Conservation (phyloP, 306 rosid genomes). For the Herpetospermum pedunculosum region DNA sequence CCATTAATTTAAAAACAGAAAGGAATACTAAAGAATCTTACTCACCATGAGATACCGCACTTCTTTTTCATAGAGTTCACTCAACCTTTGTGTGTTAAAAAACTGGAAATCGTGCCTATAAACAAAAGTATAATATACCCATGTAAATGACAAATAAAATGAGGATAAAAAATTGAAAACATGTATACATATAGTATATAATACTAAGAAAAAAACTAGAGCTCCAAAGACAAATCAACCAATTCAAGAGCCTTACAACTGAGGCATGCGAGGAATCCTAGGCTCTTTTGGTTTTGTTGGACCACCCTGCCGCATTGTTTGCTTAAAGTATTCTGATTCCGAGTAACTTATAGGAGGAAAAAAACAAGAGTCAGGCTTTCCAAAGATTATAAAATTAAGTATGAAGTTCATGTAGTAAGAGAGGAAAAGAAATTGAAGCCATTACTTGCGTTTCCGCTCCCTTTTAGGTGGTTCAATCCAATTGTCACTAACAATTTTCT, state of each 20-base stretch:
- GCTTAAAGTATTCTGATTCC: slow-evolving; percentile 91
- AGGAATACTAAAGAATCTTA: neutral
- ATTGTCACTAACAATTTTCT: slow-evolving; percentile 87
- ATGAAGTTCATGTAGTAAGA: slow-evolving; percentile 2
- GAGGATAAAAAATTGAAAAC: neutral
- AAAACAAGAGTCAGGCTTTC: slow-evolving; percentile 9
- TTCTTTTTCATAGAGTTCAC: slow-evolving; percentile 95
- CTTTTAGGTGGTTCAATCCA: slow-evolving; percentile 98
- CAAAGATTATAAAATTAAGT: neutral
- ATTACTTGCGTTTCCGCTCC: slow-evolving; percentile 95
- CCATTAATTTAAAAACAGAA: slow-evolving; percentile 1
- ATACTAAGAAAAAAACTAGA: neutral
- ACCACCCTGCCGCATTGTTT: slow-evolving; percentile 96
- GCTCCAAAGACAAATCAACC: neutral
- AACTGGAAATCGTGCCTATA: slow-evolving; percentile 93
- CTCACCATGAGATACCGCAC: slow-evolving; percentile 95
- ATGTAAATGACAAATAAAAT: slow-evolving; percentile 1
- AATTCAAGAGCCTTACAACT: slow-evolving; percentile 49
- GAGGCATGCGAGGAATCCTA: slow-evolving; percentile 99
- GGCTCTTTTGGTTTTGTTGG: slow-evolving; percentile 91
- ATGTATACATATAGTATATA: neutral
- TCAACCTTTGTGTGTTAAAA: slow-evolving; percentile 84
- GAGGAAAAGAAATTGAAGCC: neutral
- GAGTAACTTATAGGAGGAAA: slow-evolving; percentile 51
- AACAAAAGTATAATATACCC: neutral